Base-by-base conservation (phyloP, 805 yeast species). In the Myxozyma melibiosi region DNA sequence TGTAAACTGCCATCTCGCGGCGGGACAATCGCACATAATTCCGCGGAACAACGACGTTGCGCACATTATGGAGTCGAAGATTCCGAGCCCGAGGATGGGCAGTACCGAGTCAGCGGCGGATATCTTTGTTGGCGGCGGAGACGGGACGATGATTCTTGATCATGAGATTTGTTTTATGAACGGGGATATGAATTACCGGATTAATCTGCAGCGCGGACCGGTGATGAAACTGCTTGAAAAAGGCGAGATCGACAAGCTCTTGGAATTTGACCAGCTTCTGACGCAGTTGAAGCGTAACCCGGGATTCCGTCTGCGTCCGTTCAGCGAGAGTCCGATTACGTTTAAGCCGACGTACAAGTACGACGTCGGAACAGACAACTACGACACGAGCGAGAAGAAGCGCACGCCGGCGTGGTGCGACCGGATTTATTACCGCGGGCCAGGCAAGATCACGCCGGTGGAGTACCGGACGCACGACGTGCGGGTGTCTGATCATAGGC, bases 381-480 rank as follows among this genome's bases (percentile, higher is more conserved):
- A 91, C 69, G 99, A 94, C 70, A 81, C 96, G 0, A 85, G 95
- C 39, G 98, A 92, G 67, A 94, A 94, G 71, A 85, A 84, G 71
- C 81, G 99, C 61, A 84, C 88, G 11, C 99, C 99, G 0, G 95
- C 99, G 0, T 94, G 99, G 99, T 91, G 98, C 2, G 99, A 94
- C 73, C 75, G 99, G 55, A 84, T 92, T 31, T 71, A 91, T 46
- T 84, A 83, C 66, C 75, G 86, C 25, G 78, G 80, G 34, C 73
- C 74, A n/a, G 55, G 60, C n/a, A 51, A 55, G 25, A 70, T 91
- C 55, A 76, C 74, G 43, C 92, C 87, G 60, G 61, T 78, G 0
- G 72, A 74, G 6, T 94, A 92, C 69, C 78, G 82, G 13, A 76
- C 85, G 49, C 81, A 78, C 8, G 80, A 77, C 20, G 76, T 88